Conservation (phyloP, 2,329 filamentous ascomycete genomes). For the Torrubiella hemipterigena region DNA sequence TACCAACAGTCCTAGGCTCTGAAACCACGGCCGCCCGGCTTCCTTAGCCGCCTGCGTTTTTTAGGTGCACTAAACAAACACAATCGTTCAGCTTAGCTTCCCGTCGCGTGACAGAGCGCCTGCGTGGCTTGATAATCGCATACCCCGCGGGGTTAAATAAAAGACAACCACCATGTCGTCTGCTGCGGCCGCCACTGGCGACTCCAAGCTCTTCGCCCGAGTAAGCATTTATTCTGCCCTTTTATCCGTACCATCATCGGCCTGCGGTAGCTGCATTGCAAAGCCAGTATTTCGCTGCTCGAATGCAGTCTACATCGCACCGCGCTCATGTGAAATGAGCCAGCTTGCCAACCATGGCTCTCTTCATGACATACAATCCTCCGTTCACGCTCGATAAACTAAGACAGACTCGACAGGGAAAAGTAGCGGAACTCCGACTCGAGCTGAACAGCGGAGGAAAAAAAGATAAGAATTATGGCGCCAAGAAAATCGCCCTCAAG, state of each 20-base stretch:
- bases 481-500: slow-evolving; percentile 96
- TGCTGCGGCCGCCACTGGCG: slow-evolving; percentile 54
- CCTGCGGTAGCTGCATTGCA: too few relatives aligned
- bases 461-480: slow-evolving; percentile 93
- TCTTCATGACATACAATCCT: slow-evolving; percentile 44
- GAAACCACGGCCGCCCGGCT: too few relatives aligned
- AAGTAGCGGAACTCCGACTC: slow-evolving; percentile 90
- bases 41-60: too few relatives aligned
- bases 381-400: slow-evolving; percentile 33
- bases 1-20: too few relatives aligned
- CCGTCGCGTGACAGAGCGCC: slow-evolving; percentile 8
- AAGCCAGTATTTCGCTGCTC: too few relatives aligned
- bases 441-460: slow-evolving; percentile 90
- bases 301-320: too few relatives aligned
- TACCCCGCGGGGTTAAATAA: slow-evolving; percentile 2
- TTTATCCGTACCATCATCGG: background rate
- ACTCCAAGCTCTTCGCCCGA: slow-evolving; percentile 98
- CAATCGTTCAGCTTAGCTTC: too few relatives aligned
- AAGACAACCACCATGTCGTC: slow-evolving; percentile 35
- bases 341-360: slow-evolving; percentile 21
- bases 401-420: slow-evolving; percentile 71
- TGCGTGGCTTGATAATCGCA: slow-evolving; percentile 1
- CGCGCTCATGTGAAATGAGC: too few relatives aligned
- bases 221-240: slow-evolving; percentile 39
- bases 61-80: too few relatives aligned